Evolutionary conservation across 2,329 filamentous ascomycete genomes (phyloP), one percentile per base, ranked within the genome.

Genomic region (Claviceps pazoutovae): DNA sequence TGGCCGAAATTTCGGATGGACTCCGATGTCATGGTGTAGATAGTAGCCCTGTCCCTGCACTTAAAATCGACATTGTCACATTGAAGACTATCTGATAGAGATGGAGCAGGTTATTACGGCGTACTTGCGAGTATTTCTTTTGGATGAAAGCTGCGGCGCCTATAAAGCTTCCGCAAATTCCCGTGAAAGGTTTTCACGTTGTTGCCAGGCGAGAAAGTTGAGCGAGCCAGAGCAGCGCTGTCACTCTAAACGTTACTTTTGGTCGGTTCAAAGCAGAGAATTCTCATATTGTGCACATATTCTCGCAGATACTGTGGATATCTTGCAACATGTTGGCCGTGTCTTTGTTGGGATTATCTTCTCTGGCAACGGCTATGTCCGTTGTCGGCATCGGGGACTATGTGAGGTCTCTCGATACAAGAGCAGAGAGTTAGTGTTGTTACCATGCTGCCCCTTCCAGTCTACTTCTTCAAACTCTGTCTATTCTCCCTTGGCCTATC

Each of bases 361-460:
- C 59, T 44, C 46, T 65, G 46, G 63, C 55, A 36, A 56, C 56
- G 34, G 62, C 62, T 17, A 57, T 56, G 16, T 62, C 64, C 6
- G 44, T 60, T 11, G 37, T 37, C 14, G 55, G 56, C 11, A 51
- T 65, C 11, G 48, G 60, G 9, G 58, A 59, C 47, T 64, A 67
- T 48, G 48, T 51, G 19, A 55, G 51, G 36, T 50, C 56, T 16
- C 53, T 72, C 1, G 61, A 67, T 44, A 54, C 57, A 41, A 63
- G 68, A 63, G 61, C 26, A 30, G 26, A 9, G 26, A 30, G 26
- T 30, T 30, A 30, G 26, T 30, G 3, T 4, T 30, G 8, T 30
- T 9, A 3, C 26, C 23, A 26, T 26, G 7, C 6, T 26, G 23
- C 23, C 8, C 23, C 23, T 26, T 8, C 6, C 23, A 26, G 23